Evolutionary conservation across 805 yeast species (phyloP).

Genomic region (Candida orba): DNA sequence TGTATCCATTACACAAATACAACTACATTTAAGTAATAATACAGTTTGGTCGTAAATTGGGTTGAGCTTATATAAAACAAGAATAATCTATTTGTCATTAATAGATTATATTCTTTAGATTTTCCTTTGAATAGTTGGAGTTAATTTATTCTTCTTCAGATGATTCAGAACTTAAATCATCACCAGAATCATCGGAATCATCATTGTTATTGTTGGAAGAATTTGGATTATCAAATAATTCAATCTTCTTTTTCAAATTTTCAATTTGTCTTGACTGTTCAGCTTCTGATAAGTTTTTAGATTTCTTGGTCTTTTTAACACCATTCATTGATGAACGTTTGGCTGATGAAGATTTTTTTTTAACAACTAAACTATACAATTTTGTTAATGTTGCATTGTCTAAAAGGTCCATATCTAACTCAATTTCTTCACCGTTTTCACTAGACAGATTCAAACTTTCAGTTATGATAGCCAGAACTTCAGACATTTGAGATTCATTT

Average conservation of each 20-base stretch:
- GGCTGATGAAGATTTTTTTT: constrained; percentile 24
- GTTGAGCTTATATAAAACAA: not conserved
- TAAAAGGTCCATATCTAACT: constrained; percentile 89
- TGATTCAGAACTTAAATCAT: constrained; percentile 57
- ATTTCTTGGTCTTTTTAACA: constrained; percentile 36
- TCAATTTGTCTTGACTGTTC: constrained; percentile 65
- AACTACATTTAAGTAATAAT: not conserved
- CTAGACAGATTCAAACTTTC: constrained; percentile 57
- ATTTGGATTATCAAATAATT: constrained; percentile 46
- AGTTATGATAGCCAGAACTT: constrained; percentile 78
- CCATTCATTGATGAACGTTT: constrained; percentile 10
- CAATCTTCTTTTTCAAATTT: constrained; percentile 65
- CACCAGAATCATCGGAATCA: constrained; percentile 24
- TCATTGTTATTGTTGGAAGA: constrained; percentile 10
- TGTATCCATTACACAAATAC: too few relatives aligned
- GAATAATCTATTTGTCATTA: constrained; percentile 1
- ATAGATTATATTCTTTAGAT: not conserved
- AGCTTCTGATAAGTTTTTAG: constrained; percentile 54
- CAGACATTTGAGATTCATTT: constrained; percentile 74
- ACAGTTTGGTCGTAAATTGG: not conserved
- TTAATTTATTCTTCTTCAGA: constrained; percentile 58
- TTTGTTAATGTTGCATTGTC: constrained; percentile 78
- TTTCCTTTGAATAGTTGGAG: not conserved
- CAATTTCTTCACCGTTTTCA: constrained; percentile 82
- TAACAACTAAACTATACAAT: constrained; percentile 76